These are phyloP conservation scores for Mallotus japonicus DNA, from an alignment of 441 rosid genomes.

Conservation along the genomic window DNA sequence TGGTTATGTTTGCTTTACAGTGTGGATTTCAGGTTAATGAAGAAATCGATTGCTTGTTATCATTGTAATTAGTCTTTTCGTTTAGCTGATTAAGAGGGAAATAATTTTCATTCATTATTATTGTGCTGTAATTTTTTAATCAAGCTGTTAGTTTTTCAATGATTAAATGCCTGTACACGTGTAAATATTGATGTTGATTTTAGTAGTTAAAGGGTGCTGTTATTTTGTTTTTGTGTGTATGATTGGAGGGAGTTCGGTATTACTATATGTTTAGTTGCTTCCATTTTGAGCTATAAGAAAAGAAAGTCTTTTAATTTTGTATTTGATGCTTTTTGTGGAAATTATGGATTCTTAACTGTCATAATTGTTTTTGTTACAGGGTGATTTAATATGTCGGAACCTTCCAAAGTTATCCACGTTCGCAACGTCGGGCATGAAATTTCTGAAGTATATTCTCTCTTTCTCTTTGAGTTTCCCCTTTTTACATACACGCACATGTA, in stretches of 20 bases:
- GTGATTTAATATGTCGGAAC: constrained; percentile 63
- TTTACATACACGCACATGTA: background rate
- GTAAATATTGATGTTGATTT: background rate
- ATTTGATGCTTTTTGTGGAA: background rate
- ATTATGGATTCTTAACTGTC: constrained; percentile 16
- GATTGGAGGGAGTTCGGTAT: background rate
- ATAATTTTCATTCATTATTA: background rate
- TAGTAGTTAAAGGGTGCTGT: constrained; percentile 4
- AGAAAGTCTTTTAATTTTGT: background rate
- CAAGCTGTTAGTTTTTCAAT: background rate
- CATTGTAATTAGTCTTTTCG: background rate
- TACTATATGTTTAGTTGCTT: background rate
- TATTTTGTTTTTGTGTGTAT: background rate
- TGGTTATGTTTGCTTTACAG: background rate
- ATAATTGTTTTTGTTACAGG: constrained; percentile 28
- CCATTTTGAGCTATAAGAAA: background rate
- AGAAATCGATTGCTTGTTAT: background rate
- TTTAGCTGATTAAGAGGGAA: background rate
- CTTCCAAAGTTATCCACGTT: constrained; percentile 95
- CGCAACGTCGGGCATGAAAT: constrained; percentile 98
- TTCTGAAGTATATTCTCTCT: constrained; percentile 64
- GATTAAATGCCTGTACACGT: background rate
- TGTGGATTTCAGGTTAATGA: background rate
- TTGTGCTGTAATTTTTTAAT: background rate
- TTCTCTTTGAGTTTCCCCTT: background rate